phyloP scores from a whole-genome alignment of 306 rosid genomes.

The Fragaria nilgerrensis region DNA sequence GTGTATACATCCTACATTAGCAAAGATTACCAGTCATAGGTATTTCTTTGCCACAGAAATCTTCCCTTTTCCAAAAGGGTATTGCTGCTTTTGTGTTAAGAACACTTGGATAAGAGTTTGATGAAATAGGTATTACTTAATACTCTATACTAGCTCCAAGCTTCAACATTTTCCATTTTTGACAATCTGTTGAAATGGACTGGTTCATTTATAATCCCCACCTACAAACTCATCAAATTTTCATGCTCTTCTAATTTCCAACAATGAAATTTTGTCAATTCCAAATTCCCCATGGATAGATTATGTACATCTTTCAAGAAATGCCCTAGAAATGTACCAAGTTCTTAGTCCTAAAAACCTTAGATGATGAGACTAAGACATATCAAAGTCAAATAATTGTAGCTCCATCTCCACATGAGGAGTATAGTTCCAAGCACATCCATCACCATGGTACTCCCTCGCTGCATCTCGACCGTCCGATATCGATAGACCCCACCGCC shows the following conservation, averaged over 20 bases:
- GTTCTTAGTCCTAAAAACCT: conserved; percentile 7
- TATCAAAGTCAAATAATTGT: conserved; percentile 35
- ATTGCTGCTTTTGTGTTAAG: conserved; percentile 28
- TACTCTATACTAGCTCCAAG: conserved; percentile 31
- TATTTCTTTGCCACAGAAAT: conserved; percentile 35
- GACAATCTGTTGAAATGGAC: conserved; percentile 8
- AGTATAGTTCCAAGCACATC: conserved; percentile 9
- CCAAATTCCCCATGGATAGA: neutral
- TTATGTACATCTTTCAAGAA: conserved; percentile 4
- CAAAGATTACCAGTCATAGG: conserved; percentile 40
- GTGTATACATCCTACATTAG: conserved; percentile 37
- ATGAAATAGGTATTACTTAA: conserved; percentile 29
- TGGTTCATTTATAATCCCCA: conserved; percentile 9
- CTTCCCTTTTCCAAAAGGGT: conserved; percentile 31
- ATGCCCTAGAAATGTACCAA: conserved; percentile 10
- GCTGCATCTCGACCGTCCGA: conserved; percentile 38
- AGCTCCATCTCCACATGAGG: neutral
- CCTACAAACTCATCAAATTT: conserved; percentile 4
- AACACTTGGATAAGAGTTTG: conserved; percentile 26
- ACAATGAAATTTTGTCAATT: neutral
- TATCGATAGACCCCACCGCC: conserved; percentile 11
- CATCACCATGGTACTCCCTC: conserved; percentile 18
- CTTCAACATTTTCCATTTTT: conserved; percentile 12
- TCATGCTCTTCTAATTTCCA: conserved; percentile 1
- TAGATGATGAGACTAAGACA: conserved; percentile 23